Evolutionary conservation across 2,329 filamentous ascomycete species (phyloP).

Genomic region (Purpureocillium lavendulum): DNA sequence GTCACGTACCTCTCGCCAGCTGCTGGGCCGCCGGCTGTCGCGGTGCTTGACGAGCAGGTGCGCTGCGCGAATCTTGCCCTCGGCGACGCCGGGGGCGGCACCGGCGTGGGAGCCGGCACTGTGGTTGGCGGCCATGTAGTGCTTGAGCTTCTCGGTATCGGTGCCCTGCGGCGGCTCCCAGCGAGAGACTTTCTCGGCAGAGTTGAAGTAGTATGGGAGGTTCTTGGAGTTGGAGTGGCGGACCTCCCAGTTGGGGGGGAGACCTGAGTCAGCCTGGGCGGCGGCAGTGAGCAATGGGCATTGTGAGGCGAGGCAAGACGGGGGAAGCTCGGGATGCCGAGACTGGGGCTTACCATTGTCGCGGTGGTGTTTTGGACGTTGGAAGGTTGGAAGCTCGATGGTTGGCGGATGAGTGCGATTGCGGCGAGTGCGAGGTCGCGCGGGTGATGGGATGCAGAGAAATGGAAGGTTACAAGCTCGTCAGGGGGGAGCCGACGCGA

Average conservation of each 20-base stretch:
- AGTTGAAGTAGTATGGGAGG: constrained; percentile 97
- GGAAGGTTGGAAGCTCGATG: too few relatives aligned
- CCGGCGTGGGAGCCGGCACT: constrained; percentile 40
- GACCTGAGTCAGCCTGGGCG: constrained; percentile 61
- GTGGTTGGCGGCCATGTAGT: constrained; percentile 87
- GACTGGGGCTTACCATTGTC: too few relatives aligned
- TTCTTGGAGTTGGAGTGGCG: constrained; percentile 98
- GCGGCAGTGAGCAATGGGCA: neutral
- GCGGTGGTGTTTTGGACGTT: too few relatives aligned
- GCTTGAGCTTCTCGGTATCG: constrained; percentile 85
- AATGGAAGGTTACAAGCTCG: too few relatives aligned
- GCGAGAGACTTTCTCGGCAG: constrained; percentile 74
- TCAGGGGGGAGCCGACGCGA: too few relatives aligned
- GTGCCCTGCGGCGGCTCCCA: constrained; percentile 90
- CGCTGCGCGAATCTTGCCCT: constrained; percentile 85
- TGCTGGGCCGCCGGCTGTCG: constrained; percentile 79
- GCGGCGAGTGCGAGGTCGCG: too few relatives aligned
- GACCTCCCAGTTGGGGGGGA: constrained; percentile 87
- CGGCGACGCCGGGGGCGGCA: constrained; percentile 34
- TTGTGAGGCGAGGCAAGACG: neutral
- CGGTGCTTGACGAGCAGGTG: constrained; percentile 92
- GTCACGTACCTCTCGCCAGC: constrained; percentile 67
- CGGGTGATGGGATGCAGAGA: too few relatives aligned
- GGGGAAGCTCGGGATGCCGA: too few relatives aligned
- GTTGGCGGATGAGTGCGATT: too few relatives aligned